Conservation (phyloP, 2,329 filamentous ascomycete species). For the Chaetomium sp. region DNA sequence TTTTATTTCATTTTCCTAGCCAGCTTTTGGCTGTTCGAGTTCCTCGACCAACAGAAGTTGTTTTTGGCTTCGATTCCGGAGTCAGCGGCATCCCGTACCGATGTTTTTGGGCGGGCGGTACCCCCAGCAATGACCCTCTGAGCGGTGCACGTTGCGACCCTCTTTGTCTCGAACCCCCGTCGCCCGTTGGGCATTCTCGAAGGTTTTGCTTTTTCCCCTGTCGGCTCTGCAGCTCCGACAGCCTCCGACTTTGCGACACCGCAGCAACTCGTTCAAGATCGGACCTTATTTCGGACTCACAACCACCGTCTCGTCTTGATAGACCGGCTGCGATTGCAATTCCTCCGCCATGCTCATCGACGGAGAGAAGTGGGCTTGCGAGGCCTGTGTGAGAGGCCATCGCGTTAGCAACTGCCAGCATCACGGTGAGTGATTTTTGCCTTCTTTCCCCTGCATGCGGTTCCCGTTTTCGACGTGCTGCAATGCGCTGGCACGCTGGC, state of each 20-base stretch:
- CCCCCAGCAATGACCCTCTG: conserved; percentile 38
- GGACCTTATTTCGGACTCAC: conserved; percentile 17
- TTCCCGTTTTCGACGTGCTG: conserved; percentile 17
- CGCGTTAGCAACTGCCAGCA: conserved; percentile 99
- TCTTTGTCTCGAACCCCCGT: conserved; percentile 29
- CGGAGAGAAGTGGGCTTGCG: conserved; percentile 97
- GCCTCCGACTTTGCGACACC: conserved; percentile 20
- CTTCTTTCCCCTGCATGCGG: conserved; percentile 9
- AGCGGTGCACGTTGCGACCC: conserved; percentile 34
- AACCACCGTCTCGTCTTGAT: background rate
- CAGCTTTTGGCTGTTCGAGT: conserved; percentile 9
- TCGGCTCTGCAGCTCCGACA: conserved; percentile 28
- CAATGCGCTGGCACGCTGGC: conserved; percentile 12
- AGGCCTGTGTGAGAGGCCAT: conserved; percentile 97
- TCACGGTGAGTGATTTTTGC: conserved; percentile 67
- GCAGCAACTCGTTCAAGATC: conserved; percentile 5
- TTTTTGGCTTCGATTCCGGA: conserved; percentile 32
- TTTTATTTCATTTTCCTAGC: conserved; percentile 32
- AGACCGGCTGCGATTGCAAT: conserved; percentile 9
- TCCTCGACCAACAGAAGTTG: conserved; percentile 16
- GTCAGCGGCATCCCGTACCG: conserved; percentile 35
- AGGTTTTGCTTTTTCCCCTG: conserved; percentile 20
- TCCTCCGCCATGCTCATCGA: conserved; percentile 71
- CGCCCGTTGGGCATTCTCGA: conserved; percentile 10
- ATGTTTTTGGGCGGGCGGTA: conserved; percentile 33